Evolutionary conservation across 2,329 filamentous ascomycete genomes (phyloP), one percentile per base, ranked within the genome.

Genomic region (Pseudocercospora eumusae): DNA sequence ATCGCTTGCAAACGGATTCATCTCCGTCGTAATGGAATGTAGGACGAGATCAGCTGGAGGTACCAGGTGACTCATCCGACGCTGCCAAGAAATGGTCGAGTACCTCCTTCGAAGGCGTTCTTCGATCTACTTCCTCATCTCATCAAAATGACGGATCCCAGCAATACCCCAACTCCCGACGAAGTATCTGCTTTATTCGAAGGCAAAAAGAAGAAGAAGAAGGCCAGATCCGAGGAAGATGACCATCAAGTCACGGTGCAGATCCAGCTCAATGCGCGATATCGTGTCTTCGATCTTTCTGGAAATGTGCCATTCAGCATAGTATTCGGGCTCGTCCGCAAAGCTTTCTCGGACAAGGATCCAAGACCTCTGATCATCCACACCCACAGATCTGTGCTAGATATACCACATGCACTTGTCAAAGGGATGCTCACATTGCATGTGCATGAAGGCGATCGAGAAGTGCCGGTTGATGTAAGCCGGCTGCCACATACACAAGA

Each of bases 221-320:
- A 36, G 33, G 5, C 33, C 33, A 36, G 10, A 36, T 36, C 33
- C 4, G 28, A 11, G 44, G 18, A 47, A 5, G 21, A 47, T 20
- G 44, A 18, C 44, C 18, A 47, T 4, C 44, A 47, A 13, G 21
- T 23, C 18, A 11, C 21, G 7, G 18, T 47, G 18, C 18, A 47
- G 21, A 15, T 47, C 18, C 44, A 23, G 18, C 18, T 61, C 27
- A 59, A 25, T 36, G 28, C 56, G 11, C 27, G 56, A 53, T 66
- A 68, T 27, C 40, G 10, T 18, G 59, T 67, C 28, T 65, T 68
- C 36, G 66, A 68, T 25, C 44, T 56, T 11, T 65, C 59, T 49
- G 66, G 66, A 15, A 40, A 49, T 31, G 60, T 68, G 10, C 64
- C 66, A n/a, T 68, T 67, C 60, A 59, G 45, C 53, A 58, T 67